phyloP scores from a whole-genome alignment of 176 grass and related monocot species.

The Oryza longistaminata region DNA sequence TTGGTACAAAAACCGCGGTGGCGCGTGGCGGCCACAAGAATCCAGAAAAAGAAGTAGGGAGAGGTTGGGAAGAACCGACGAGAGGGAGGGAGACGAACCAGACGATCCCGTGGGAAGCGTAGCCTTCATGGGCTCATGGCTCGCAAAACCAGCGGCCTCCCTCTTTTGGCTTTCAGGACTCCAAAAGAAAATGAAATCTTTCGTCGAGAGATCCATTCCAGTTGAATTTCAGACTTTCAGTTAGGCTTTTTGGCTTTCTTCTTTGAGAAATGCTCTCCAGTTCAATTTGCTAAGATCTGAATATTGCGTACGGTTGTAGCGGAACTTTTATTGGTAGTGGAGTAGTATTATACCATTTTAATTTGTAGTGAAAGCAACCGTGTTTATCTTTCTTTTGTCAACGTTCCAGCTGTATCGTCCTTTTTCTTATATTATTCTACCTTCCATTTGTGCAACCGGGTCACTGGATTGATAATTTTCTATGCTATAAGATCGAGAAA shows the following conservation, averaged over 20 bases:
- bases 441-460: not conserved
- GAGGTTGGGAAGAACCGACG: slow-evolving; percentile 1
- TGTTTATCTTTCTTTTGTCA: not conserved
- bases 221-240: not conserved
- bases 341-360: not conserved
- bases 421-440: not conserved
- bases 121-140: not conserved
- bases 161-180: not conserved
- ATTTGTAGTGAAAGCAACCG: not conserved
- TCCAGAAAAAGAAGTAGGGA: not conserved
- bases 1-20: not conserved
- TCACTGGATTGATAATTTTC: not conserved
- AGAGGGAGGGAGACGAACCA: not conserved
- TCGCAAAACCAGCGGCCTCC: not conserved
- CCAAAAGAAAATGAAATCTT: not conserved
- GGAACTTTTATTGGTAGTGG: not conserved
- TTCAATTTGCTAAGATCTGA: not conserved
- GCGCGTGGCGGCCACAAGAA: slow-evolving; percentile 4
- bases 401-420: not conserved
- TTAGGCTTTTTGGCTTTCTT: not conserved
- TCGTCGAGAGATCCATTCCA: not conserved
- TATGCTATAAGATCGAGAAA: not conserved
- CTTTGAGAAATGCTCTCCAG: not conserved
- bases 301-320: not conserved
- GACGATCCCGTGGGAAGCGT: not conserved